Base-by-base conservation (phyloP, 2,329 filamentous ascomycete species). In the Aspergillus ibericus region DNA sequence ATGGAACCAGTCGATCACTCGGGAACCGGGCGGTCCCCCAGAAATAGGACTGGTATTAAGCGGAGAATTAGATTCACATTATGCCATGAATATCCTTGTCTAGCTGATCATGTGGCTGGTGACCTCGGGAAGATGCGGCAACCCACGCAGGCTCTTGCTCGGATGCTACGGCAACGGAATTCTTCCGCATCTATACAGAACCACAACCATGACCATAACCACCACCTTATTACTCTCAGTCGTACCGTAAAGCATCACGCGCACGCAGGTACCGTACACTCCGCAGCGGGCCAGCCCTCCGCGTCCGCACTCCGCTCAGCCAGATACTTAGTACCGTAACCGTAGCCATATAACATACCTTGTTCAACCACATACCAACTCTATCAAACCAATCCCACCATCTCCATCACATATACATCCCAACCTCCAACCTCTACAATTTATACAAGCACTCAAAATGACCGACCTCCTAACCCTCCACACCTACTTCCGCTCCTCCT, bases 401-500 rank as follows among this genome's bases (percentile, higher is more conserved):
- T 3, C 29, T 10, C 10, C 29, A 8, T 32, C 8, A 32, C 5
- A 25, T 35, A 16, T 16, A 50, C 47, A n/a, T n/a, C 20, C 29
- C 20, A 29, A 35, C 49, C 18, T 51, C 53, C 6, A 53, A 36
- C 22, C 59, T 53, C 47, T 38, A 58, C 16, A 50, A 58, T 20
- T 27, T 20, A 49, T 16, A 44, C 8, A 38, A 34, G 36, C 13
- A 50, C 27, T 15, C 54, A 65, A 55, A 58, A 72, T 67, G 63
- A 16, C 64, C 52, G 57, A 62, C 35, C 42, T 55, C 36, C 61
- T 72, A 48, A 73, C 69, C 2, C 80, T 88, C 9, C 81, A 88
- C 75, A 82, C 80, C 60, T 88, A 86, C 74, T 87, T 83, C 72
- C 80, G 83, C 61, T 88, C 85, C 49, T 87, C 84, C 15, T 88